Conservation (phyloP, 78 protist genomes). For the Trichosphaerium sp. region DNA sequence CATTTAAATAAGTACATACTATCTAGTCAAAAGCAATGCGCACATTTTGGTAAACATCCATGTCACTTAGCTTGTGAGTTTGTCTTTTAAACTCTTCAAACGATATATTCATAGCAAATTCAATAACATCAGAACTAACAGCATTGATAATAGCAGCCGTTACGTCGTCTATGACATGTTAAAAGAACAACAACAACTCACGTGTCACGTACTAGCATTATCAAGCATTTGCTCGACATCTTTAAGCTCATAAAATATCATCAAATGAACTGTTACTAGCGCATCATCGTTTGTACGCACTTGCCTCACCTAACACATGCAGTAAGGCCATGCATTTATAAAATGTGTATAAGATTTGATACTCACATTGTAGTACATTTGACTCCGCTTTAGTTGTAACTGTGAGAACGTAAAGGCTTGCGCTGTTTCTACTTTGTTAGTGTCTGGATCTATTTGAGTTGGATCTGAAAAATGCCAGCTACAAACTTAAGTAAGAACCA, state of each 20-base stretch:
- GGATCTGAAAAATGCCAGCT: too few relatives aligned
- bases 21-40: neutral
- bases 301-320: too few relatives aligned
- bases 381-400: neutral
- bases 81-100: constrained; percentile 3
- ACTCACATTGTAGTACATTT: neutral
- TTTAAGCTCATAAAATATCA: constrained; percentile 8
- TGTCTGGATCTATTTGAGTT: too few relatives aligned
- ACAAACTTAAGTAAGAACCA: neutral
- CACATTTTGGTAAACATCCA: neutral
- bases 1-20: neutral
- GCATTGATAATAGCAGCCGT: neutral
- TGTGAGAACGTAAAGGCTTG: neutral
- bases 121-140: constrained; percentile 2
- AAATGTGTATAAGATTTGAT: too few relatives aligned
- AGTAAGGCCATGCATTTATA: too few relatives aligned
- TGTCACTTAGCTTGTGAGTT: neutral
- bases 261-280: neutral
- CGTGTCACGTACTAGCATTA: neutral
- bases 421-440: too few relatives aligned
- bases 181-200: neutral
- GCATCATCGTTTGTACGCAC: constrained; percentile 22
- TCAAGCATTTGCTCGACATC: constrained; percentile 6
- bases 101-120: neutral
- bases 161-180: neutral